These are phyloP conservation scores for Camillea tinctor DNA, from an alignment of 2,329 filamentous ascomycete genomes.

Conservation along the genomic window DNA sequence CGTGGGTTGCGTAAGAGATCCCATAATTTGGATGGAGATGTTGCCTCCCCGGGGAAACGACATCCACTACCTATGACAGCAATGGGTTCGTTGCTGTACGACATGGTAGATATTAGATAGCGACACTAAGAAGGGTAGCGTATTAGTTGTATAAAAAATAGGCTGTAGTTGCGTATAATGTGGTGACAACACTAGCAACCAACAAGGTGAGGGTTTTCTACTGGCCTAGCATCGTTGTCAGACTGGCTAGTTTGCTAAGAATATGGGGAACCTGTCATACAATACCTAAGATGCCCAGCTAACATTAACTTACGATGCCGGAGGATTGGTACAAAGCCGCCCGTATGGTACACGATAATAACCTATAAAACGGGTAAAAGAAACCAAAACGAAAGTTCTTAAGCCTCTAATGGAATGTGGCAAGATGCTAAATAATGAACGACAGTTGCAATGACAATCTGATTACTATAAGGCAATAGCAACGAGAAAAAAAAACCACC, in stretches of 20 bases:
- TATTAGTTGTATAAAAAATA: neutral
- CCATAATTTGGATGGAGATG: constrained; percentile 11
- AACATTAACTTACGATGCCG: neutral
- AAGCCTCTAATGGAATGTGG: neutral
- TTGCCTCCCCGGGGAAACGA: constrained; percentile 9
- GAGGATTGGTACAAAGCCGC: neutral
- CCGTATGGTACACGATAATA: neutral
- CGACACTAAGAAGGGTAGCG: neutral
- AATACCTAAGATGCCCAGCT: neutral
- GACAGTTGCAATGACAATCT: neutral
- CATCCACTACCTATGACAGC: constrained; percentile 1
- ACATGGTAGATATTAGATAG: neutral
- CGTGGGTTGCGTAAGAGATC: constrained; percentile 5
- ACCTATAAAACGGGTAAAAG: neutral
- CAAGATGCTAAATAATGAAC: neutral
- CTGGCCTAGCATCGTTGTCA: neutral
- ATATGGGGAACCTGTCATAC: neutral
- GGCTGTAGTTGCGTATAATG: neutral
- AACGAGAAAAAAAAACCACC: neutral
- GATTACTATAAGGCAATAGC: neutral
- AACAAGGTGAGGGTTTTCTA: neutral
- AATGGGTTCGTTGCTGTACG: neutral
- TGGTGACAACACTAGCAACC: neutral
- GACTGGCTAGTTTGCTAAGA: neutral
- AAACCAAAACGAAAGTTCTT: neutral